Conservation (phyloP, 495 filamentous ascomycete species). For the Xylaria nigripes region DNA sequence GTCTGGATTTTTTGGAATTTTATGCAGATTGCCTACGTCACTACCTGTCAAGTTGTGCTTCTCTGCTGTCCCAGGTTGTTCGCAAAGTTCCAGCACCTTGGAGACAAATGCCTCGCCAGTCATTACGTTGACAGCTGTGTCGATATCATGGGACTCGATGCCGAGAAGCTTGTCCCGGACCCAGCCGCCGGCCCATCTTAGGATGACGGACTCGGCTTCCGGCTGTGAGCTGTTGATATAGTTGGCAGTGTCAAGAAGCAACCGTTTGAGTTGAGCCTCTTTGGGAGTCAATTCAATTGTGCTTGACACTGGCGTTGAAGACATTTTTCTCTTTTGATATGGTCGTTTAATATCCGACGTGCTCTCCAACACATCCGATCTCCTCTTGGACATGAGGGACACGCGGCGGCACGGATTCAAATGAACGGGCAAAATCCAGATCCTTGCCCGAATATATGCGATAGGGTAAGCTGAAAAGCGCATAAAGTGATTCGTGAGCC, state of each 20-base stretch:
- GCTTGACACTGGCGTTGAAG: slow-evolving; percentile 21
- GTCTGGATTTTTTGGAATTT: slow-evolving; percentile 83
- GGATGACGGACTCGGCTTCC: slow-evolving; percentile 42
- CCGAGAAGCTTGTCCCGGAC: slow-evolving; percentile 93
- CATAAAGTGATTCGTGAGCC: background rate
- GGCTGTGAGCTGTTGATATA: slow-evolving; percentile 52
- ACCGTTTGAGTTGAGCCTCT: slow-evolving; percentile 58
- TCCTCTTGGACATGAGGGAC: slow-evolving; percentile 21
- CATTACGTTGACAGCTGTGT: slow-evolving; percentile 91
- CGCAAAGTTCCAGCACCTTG: slow-evolving; percentile 48
- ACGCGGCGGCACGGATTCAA: background rate
- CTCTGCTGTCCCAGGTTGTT: slow-evolving; percentile 32
- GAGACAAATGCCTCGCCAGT: slow-evolving; percentile 79
- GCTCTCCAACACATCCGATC: slow-evolving; percentile 16
- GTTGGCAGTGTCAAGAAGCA: slow-evolving; percentile 67
- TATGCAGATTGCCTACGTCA: slow-evolving; percentile 59
- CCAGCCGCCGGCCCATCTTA: slow-evolving; percentile 97
- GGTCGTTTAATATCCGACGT: slow-evolving; percentile 6
- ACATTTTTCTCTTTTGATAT: slow-evolving; percentile 20
- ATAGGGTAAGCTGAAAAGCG: background rate
- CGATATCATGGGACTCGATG: slow-evolving; percentile 77
- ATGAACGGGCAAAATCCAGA: background rate
- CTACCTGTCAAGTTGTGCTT: slow-evolving; percentile 42
- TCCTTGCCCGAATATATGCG: background rate
- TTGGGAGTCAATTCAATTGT: slow-evolving; percentile 54